These are phyloP conservation scores for Tolypocladium inflatum DNA, from an alignment of 2,329 filamentous ascomycete genomes.

Conservation along the genomic window DNA sequence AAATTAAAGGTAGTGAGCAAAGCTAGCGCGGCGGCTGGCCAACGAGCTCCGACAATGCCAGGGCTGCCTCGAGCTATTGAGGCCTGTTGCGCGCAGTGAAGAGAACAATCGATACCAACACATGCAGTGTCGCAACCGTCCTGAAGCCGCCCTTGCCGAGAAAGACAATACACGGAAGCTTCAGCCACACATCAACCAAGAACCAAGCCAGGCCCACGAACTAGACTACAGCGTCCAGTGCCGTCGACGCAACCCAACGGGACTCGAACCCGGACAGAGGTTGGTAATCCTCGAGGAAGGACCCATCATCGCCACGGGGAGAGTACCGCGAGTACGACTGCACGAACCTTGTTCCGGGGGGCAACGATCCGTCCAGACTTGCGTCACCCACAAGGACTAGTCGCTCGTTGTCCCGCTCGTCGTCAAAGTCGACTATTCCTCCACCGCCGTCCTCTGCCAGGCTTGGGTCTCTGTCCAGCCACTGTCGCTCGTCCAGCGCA, in stretches of 20 bases:
- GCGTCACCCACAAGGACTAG: conserved; percentile 22
- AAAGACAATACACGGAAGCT: background rate
- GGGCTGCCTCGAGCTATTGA: background rate
- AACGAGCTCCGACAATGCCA: background rate
- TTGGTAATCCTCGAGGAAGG: conserved; percentile 17
- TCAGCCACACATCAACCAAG: background rate
- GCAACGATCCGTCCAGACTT: conserved; percentile 25
- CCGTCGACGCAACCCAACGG: conserved; percentile 8
- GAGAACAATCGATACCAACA: background rate
- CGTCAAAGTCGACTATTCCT: conserved; percentile 31
- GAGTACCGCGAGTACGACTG: conserved; percentile 25
- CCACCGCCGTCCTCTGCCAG: conserved; percentile 24
- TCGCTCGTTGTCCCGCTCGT: conserved; percentile 24
- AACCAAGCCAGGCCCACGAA: background rate
- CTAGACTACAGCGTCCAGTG: background rate
- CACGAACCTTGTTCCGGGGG: conserved; percentile 16
- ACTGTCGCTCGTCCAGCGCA: conserved; percentile 27
- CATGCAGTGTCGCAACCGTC: background rate
- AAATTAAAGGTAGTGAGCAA: background rate
- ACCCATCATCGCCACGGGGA: conserved; percentile 30
- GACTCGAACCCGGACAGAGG: conserved; percentile 10
- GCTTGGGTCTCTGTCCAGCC: conserved; percentile 19
- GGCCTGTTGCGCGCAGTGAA: background rate
- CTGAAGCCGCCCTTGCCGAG: background rate
- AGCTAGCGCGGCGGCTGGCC: background rate